These are phyloP conservation scores for Podaxis sp. DNA, from an alignment of 768 basidiomycete species.

Conservation along the genomic window DNA sequence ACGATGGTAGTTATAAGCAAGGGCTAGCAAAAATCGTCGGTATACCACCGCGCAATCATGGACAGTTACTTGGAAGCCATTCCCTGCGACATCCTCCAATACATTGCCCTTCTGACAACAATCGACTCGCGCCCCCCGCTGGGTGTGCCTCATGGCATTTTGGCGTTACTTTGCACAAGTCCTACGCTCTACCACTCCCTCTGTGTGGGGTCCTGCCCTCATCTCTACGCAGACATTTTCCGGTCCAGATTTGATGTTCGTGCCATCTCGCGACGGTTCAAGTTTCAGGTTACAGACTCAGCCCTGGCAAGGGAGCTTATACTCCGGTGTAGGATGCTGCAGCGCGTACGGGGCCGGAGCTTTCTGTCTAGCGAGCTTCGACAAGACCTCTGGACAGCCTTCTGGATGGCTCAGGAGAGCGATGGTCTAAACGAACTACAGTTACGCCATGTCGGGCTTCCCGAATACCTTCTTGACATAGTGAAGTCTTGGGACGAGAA, in stretches of 20 bases:
- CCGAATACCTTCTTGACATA: slow-evolving; percentile 35
- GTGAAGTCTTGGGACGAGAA: slow-evolving; percentile 16
- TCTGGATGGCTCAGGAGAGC: slow-evolving; percentile 64
- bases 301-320: slow-evolving; percentile 49
- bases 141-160: slow-evolving; percentile 40
- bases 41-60: slow-evolving; percentile 30
- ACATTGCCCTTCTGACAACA: slow-evolving; percentile 50
- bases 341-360: slow-evolving; percentile 42
- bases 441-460: slow-evolving; percentile 40
- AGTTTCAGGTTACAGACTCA: slow-evolving; percentile 33
- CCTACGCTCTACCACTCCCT: slow-evolving; percentile 45
- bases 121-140: slow-evolving; percentile 30
- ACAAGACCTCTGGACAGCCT: slow-evolving; percentile 55
- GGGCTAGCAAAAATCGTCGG: neutral
- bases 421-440: slow-evolving; percentile 47
- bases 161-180: slow-evolving; percentile 45
- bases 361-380: slow-evolving; percentile 29
- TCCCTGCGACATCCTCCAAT: slow-evolving; percentile 57
- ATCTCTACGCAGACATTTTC: slow-evolving; percentile 59
- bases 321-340: slow-evolving; percentile 45
- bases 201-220: slow-evolving; percentile 41
- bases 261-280: slow-evolving; percentile 26
- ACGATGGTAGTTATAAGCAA: slow-evolving; percentile 9
- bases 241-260: slow-evolving; percentile 45
- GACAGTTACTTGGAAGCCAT: slow-evolving; percentile 45